These are phyloP conservation scores for Mycena chlorophos DNA, from an alignment of 768 basidiomycete species.

Conservation along the genomic window DNA sequence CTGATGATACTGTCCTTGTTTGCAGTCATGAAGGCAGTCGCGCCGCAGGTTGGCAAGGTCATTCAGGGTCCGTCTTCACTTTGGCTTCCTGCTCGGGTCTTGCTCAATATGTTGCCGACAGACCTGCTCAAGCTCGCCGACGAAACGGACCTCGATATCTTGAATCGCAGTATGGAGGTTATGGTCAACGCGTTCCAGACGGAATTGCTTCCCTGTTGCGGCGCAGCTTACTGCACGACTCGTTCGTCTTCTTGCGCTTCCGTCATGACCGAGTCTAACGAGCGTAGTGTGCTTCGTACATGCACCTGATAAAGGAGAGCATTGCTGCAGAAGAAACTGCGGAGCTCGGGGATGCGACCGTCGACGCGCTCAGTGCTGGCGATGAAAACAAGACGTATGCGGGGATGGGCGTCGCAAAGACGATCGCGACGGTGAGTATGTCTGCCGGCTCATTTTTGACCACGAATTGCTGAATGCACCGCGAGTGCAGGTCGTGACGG, in stretches of 20 bases:
- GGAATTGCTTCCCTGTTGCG: slow-evolving; percentile 86
- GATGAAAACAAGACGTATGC: slow-evolving; percentile 87
- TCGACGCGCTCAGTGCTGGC: slow-evolving; percentile 54
- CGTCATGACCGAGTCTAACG: neutral
- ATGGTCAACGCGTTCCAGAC: no score
- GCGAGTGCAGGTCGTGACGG: no score
- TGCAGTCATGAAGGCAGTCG: slow-evolving; percentile 66
- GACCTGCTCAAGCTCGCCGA: slow-evolving; percentile 86
- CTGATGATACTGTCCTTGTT: no score
- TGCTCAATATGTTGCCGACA: slow-evolving; percentile 27
- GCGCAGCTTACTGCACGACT: slow-evolving; percentile 76
- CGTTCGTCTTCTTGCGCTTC: slow-evolving; percentile 42
- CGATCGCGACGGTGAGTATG: slow-evolving; percentile 80
- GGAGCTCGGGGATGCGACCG: slow-evolving; percentile 49
- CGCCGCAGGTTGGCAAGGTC: slow-evolving; percentile 81
- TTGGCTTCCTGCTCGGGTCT: neutral
- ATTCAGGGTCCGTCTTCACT: slow-evolving; percentile 67
- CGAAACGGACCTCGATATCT: slow-evolving; percentile 84
- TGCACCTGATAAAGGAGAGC: slow-evolving; percentile 75
- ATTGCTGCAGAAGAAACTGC: slow-evolving; percentile 51
- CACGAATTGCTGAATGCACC: no score
- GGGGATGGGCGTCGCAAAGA: slow-evolving; percentile 86
- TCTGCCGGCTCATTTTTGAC: no score
- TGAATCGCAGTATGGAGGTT: no score
- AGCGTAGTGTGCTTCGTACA: slow-evolving; percentile 81